A percentile compares a stretch with the other conserved stretches of the same genome.
Conservation (phyloP, 257 asterid species). For the Jaltomata sinuosa region DNA sequence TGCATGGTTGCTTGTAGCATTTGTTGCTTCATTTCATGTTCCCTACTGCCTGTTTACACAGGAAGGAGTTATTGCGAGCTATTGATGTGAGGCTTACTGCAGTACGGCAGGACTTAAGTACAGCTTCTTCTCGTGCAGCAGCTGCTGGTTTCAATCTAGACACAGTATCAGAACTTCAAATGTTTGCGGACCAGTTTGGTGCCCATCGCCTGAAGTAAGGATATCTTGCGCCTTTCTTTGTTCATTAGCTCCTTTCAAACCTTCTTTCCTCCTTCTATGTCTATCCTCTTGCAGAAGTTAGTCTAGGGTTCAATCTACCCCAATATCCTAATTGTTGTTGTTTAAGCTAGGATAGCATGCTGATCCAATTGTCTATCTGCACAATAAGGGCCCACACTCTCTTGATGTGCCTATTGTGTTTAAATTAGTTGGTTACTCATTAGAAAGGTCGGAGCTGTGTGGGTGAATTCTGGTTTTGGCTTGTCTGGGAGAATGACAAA, state of each 20-base stretch:
- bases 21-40: slow-evolving; percentile 1
- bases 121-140: slow-evolving; percentile 68
- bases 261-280: background rate
- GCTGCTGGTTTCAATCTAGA: slow-evolving; percentile 74
- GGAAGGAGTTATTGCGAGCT: slow-evolving; percentile 88
- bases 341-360: background rate
- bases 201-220: slow-evolving; percentile 70
- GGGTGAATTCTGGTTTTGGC: background rate
- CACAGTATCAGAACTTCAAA: slow-evolving; percentile 69
- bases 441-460: background rate
- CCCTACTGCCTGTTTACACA: slow-evolving; percentile 15
- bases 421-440: background rate
- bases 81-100: slow-evolving; percentile 83
- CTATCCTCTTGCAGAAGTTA: background rate
- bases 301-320: background rate
- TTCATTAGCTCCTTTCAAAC: background rate
- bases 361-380: background rate
- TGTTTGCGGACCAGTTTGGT: slow-evolving; percentile 74
- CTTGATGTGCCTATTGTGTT: background rate
- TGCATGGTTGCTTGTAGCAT: background rate
- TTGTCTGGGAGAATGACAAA: background rate
- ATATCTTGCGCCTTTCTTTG: background rate
- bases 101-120: slow-evolving; percentile 61
- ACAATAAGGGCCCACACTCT: background rate
- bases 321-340: background rate